Evolutionary conservation across 2,329 filamentous ascomycete genomes (phyloP).

Genomic region (Penicillium glabrum): DNA sequence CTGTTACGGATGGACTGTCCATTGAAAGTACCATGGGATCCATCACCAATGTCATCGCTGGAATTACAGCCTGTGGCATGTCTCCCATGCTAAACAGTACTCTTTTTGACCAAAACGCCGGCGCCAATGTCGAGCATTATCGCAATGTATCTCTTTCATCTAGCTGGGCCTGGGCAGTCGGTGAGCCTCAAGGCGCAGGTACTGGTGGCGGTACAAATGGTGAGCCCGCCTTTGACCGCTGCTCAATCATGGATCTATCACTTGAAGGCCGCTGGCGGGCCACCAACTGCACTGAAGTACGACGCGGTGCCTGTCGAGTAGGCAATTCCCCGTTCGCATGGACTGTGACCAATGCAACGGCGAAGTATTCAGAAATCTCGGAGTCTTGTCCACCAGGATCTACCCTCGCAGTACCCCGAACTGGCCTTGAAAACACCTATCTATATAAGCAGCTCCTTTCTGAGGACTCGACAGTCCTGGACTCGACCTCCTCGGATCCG

Average conservation of each 20-base stretch:
- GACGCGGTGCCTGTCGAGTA: slow-evolving; percentile 59
- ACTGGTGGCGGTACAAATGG: slow-evolving; percentile 24
- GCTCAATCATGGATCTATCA: slow-evolving; percentile 54
- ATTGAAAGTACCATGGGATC: slow-evolving; percentile 27
- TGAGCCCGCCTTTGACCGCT: slow-evolving; percentile 46
- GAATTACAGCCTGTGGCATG: slow-evolving; percentile 58
- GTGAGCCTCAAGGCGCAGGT: slow-evolving; percentile 54
- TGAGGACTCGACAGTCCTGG: slow-evolving; percentile 26
- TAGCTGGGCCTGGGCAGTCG: slow-evolving; percentile 61
- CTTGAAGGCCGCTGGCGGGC: slow-evolving; percentile 59
- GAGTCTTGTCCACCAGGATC: slow-evolving; percentile 50
- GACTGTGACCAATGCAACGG: slow-evolving; percentile 48
- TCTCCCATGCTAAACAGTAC: slow-evolving; percentile 60
- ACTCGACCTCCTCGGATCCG: slow-evolving; percentile 27
- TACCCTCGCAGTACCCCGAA: slow-evolving; percentile 59
- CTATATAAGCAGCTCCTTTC: slow-evolving; percentile 47
- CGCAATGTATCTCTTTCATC: slow-evolving; percentile 51
- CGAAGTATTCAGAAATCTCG: slow-evolving; percentile 46
- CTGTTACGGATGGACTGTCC: slow-evolving; percentile 27
- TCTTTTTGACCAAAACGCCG: slow-evolving; percentile 53
- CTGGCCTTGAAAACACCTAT: slow-evolving; percentile 63
- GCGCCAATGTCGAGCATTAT: slow-evolving; percentile 48
- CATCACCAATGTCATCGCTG: slow-evolving; percentile 36
- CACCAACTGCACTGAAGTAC: slow-evolving; percentile 53
- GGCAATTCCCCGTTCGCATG: slow-evolving; percentile 57